Evolutionary conservation across 257 asterid genomes (phyloP), one percentile per base, ranked within the genome.

Genomic region (Ajuga chamaepitys): DNA sequence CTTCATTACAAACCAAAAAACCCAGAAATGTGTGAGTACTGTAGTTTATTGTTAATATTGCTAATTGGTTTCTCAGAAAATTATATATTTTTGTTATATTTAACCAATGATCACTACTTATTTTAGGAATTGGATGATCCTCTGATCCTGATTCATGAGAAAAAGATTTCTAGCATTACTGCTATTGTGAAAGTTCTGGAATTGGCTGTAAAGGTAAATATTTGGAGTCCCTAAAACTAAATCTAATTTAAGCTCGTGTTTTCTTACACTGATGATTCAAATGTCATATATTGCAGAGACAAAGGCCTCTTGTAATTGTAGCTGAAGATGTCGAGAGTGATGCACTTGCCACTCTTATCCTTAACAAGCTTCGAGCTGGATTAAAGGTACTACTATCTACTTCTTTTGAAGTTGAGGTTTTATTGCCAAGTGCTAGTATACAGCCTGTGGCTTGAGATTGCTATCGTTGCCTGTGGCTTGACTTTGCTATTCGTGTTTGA

Each of bases 301-400:
- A 90, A 80, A 86, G 87, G 38, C 90, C 96, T 0, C 90, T 94
- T 52, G 65, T 94, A 14, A 94, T 90, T 54, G 88, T 94, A 41
- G 73, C 97, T 10, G 99, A 94, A 77, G 96, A 94, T 75, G 90
- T 94, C 55, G 99, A 94, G 48, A 90, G 96, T 65, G 99, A 94
- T 17, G 99, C 95, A 16, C 95, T 94, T 48, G 97, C 97, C 30
- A 90, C 96, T 64, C 92, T 94, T 64, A 81, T 90, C 71, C 86
- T 94, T n/a, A 88, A 94, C 83, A 94, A 94, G 73, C 95, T 90
- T 24, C 89, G 97, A 2, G 97, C 92, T 71, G 99, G 97, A 66
- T 75, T 94, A 44, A 94, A 94, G 95, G 96, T 91, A 62, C 55
- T 32, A 9, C n/a, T n/a, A 10, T 17, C 38, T 20, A 37, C 41